Base-by-base conservation (phyloP, 805 yeast species). In the Kluyveromyces aestuarii region DNA sequence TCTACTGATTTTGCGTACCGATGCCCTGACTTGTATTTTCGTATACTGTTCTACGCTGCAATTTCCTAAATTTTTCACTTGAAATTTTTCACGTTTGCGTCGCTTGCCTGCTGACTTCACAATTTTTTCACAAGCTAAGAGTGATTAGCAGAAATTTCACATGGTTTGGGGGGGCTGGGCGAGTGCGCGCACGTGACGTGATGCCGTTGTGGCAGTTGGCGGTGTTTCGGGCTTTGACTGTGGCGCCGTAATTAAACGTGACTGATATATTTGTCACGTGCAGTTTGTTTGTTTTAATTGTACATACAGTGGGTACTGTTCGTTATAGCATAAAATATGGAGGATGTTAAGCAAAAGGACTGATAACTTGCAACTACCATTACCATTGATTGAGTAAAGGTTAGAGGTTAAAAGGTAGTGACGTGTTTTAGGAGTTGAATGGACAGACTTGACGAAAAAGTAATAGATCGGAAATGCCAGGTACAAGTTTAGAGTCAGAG, bases 401-500 rank as follows among this genome's bases (percentile, higher is more conserved):
- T 21, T 21, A 21, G 6, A 6, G 25, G 25, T 21, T 21, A 21
- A 21, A 21, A 6, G 25, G 25, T 21, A 21, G 25, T 21, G 25
- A 21, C 25, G 25, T 21, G 25, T 21, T 21, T 6, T 21, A 6
- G 6, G 6, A 21, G 6, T 21, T 21, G 25, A 21, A 21, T 21
- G 25, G 6, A 21, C 25, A 21, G 25, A 21, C 25, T 21, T 21
- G 25, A 21, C 25, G 6, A 21, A 21, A 4, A 21, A 3, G 25
- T 4, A 21, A 21, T 21, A 21, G 25, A 21, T 30, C 7, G 35
- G n/a, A n/a, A 17, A 37, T 37, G 37, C 41, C 40, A 21, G 33
- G 40, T 25, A 25, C 43, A 41, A 44, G 21, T 14, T 40, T 45
- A 4, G 36, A 48, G 40, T 42, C 42, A 27, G 53, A 50, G 41